These are phyloP conservation scores for Lolium perenne DNA, from an alignment of 176 grass and related monocot species.

Conservation along the genomic window DNA sequence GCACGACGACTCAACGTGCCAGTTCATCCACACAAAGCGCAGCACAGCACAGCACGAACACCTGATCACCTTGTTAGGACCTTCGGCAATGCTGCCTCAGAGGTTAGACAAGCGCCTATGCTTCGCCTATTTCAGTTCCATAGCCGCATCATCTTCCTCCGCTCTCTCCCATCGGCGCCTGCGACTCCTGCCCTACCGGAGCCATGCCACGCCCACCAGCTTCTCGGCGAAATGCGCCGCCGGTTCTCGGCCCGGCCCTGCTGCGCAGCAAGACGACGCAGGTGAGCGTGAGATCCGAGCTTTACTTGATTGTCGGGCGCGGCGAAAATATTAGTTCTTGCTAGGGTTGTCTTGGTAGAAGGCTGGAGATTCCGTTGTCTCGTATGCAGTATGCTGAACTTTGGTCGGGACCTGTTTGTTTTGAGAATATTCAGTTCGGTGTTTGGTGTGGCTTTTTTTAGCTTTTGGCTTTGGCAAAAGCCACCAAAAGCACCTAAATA, in stretches of 20 bases:
- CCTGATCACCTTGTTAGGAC: background rate
- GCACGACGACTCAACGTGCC: no score
- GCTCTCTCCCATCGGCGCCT: background rate
- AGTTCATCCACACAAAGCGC: background rate
- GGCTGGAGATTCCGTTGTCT: background rate
- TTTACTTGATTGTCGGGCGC: background rate
- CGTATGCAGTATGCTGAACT: background rate
- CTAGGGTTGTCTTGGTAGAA: background rate
- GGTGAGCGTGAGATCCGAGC: conserved; percentile 21
- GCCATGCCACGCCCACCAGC: conserved; percentile 14
- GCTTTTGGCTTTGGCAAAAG: no score
- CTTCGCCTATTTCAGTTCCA: conserved; percentile 16
- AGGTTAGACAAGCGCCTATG: conserved; percentile 5
- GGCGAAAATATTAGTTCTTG: background rate
- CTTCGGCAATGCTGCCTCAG: conserved; percentile 4
- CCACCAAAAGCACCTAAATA: no score
- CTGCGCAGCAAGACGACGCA: conserved; percentile 12
- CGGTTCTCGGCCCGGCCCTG: background rate
- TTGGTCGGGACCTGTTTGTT: background rate
- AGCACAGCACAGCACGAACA: background rate
- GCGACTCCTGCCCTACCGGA: background rate
- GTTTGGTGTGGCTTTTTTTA: no score
- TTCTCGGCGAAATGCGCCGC: conserved; percentile 9
- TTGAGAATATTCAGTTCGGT: conserved; percentile 22
- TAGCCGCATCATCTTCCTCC: background rate